phyloP scores from a whole-genome alignment of 352 stramenopile genomes.

The Phytopythium ostracodes region DNA sequence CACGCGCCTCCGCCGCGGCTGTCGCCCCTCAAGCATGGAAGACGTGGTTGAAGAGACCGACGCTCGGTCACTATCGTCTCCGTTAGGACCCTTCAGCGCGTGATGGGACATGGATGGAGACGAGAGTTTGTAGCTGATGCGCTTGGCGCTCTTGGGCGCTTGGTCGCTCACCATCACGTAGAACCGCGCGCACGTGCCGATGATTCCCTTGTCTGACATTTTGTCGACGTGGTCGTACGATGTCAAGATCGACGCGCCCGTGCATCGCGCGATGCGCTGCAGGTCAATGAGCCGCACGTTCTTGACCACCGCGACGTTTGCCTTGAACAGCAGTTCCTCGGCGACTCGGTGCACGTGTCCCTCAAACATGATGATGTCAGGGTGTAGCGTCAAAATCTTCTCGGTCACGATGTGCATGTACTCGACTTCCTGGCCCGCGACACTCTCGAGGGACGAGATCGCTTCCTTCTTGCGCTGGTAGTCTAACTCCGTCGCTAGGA shows the following conservation, averaged over 20 bases:
- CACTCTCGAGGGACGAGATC: slow-evolving; percentile 79
- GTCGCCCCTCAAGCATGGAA: background rate
- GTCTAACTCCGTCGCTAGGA: slow-evolving; percentile 79
- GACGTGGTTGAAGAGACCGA: background rate
- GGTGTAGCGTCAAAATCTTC: slow-evolving; percentile 82
- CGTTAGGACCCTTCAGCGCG: background rate
- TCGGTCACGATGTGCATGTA: slow-evolving; percentile 90
- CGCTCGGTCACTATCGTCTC: background rate
- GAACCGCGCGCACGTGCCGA: slow-evolving; percentile 79
- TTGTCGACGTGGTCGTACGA: slow-evolving; percentile 89
- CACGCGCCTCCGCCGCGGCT: slow-evolving; percentile 44
- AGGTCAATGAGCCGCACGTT: slow-evolving; percentile 79
- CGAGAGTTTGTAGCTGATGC: slow-evolving; percentile 38
- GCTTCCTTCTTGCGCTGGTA: slow-evolving; percentile 84
- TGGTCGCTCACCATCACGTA: slow-evolving; percentile 82
- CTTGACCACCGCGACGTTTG: slow-evolving; percentile 79
- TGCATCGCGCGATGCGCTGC: slow-evolving; percentile 73
- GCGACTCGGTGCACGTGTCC: slow-evolving; percentile 82
- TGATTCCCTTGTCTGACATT: slow-evolving; percentile 68
- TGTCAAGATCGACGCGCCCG: slow-evolving; percentile 69
- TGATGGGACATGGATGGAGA: background rate
- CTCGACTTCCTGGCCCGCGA: slow-evolving; percentile 81
- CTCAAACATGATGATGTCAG: slow-evolving; percentile 84
- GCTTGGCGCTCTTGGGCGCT: slow-evolving; percentile 64
- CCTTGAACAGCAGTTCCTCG: slow-evolving; percentile 75